These are phyloP conservation scores for Brassica hybrid DNA, from an alignment of 441 rosid genomes.

Conservation along the genomic window DNA sequence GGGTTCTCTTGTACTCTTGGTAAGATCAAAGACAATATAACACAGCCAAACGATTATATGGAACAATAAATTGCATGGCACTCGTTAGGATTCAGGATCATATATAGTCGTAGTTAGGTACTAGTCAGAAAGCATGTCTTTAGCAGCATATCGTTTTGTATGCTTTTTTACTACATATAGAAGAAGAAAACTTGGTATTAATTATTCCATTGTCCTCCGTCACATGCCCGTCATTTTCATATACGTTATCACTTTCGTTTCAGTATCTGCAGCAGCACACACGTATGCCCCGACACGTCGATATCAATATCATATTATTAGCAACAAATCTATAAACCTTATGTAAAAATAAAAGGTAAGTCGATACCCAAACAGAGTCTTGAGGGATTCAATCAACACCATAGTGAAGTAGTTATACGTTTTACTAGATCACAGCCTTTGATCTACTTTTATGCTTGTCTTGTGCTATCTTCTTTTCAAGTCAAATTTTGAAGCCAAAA, in stretches of 20 bases:
- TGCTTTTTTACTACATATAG: not conserved
- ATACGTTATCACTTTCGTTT: constrained; percentile 23
- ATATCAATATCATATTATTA: not conserved
- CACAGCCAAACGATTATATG: not conserved
- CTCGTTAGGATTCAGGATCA: not conserved
- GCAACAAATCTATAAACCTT: not conserved
- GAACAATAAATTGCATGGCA: not conserved
- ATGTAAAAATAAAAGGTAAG: not conserved
- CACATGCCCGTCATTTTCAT: constrained; percentile 29
- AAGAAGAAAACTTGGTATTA: not conserved
- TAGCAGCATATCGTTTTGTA: not conserved
- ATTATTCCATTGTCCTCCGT: constrained; percentile 9
- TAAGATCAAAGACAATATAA: not conserved
- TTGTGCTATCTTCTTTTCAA: no score
- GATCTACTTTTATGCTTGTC: no score
- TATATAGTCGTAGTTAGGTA: not conserved
- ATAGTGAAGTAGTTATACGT: not conserved
- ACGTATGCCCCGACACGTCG: constrained; percentile 22
- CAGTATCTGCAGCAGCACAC: constrained; percentile 7
- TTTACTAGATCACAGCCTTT: no score
- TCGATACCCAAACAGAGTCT: not conserved
- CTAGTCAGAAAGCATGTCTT: constrained; percentile 12
- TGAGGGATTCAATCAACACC: not conserved
- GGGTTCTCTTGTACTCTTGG: not conserved
- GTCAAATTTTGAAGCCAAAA: no score